Conservation (phyloP, 2,329 filamentous ascomycete genomes). For the Tolypocladium paradoxum region DNA sequence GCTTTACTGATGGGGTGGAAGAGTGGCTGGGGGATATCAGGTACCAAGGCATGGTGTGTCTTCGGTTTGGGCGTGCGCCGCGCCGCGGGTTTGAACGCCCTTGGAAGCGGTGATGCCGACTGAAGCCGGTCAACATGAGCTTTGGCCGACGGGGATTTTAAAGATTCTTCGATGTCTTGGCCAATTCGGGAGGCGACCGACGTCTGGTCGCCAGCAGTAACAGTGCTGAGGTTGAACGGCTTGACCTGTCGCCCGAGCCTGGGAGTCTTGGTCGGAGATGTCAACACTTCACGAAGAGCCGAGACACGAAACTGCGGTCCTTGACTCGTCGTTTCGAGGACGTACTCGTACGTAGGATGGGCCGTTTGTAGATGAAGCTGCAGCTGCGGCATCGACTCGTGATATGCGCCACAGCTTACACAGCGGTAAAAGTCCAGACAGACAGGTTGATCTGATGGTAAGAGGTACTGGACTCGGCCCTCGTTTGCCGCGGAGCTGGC, state of each 20-base stretch:
- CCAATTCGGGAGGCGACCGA: slow-evolving; percentile 33
- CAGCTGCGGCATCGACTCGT: slow-evolving; percentile 36
- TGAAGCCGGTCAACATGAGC: slow-evolving; percentile 9
- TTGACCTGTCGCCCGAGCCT: slow-evolving; percentile 31
- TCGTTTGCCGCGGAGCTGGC: slow-evolving; percentile 18
- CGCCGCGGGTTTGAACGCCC: slow-evolving; percentile 5
- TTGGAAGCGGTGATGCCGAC: slow-evolving; percentile 12
- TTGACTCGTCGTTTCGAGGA: slow-evolving; percentile 23
- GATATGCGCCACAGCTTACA: slow-evolving; percentile 36
- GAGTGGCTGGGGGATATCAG: slow-evolving; percentile 39
- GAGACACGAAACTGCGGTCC: slow-evolving; percentile 29
- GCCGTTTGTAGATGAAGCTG: slow-evolving; percentile 34
- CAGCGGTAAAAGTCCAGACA: slow-evolving; percentile 39
- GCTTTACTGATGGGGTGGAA: slow-evolving; percentile 48
- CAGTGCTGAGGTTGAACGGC: slow-evolving; percentile 33
- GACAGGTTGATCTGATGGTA: slow-evolving; percentile 32
- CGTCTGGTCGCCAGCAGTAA: slow-evolving; percentile 32
- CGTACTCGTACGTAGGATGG: slow-evolving; percentile 36
- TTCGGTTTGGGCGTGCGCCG: slow-evolving; percentile 9
- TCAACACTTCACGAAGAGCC: slow-evolving; percentile 14
- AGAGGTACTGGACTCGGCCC: slow-evolving; percentile 34
- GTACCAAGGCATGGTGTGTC: slow-evolving; percentile 28
- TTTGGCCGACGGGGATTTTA: slow-evolving; percentile 13
- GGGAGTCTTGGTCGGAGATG: slow-evolving; percentile 25
- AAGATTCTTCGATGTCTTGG: slow-evolving; percentile 17